These are phyloP conservation scores for Neospora caninum DNA, from an alignment of 169 alveolate species.

Conservation along the genomic window DNA sequence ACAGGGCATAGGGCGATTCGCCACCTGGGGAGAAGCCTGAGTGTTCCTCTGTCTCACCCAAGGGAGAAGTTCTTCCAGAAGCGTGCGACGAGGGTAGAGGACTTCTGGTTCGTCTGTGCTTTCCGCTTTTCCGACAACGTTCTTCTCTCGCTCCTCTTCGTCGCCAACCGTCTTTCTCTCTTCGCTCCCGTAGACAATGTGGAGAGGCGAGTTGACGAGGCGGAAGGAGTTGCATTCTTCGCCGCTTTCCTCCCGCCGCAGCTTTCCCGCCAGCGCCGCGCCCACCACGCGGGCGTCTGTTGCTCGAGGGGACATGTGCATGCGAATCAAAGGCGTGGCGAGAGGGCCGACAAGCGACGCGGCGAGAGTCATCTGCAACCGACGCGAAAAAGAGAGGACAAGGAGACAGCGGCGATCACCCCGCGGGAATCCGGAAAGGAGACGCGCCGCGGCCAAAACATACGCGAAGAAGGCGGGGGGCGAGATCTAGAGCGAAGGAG, in stretches of 20 bases:
- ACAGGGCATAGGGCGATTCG: neutral
- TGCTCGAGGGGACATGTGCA: neutral
- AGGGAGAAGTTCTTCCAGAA: neutral
- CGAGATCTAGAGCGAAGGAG: too few species aligned
- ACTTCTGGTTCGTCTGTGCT: neutral
- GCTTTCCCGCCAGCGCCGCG: neutral
- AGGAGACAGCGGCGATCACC: neutral
- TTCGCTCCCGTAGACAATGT: neutral
- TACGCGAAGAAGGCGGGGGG: too few species aligned
- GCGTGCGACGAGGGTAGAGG: constrained; percentile 1
- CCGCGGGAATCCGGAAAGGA: too few species aligned
- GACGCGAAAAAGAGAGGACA: neutral
- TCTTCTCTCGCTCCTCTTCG: neutral
- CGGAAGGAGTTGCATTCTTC: neutral
- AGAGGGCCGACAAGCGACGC: neutral
- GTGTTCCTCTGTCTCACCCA: neutral
- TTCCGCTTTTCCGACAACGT: too few species aligned
- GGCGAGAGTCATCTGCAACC: constrained; percentile 5
- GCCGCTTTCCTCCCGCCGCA: neutral
- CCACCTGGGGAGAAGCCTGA: neutral
- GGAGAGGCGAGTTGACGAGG: neutral
- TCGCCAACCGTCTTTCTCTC: neutral
- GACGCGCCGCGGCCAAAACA: too few species aligned
- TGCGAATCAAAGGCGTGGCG: neutral
- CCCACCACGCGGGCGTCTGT: neutral